Conservation (phyloP, 78 protist genomes). For the Mantamonas sphyraenae region DNA sequence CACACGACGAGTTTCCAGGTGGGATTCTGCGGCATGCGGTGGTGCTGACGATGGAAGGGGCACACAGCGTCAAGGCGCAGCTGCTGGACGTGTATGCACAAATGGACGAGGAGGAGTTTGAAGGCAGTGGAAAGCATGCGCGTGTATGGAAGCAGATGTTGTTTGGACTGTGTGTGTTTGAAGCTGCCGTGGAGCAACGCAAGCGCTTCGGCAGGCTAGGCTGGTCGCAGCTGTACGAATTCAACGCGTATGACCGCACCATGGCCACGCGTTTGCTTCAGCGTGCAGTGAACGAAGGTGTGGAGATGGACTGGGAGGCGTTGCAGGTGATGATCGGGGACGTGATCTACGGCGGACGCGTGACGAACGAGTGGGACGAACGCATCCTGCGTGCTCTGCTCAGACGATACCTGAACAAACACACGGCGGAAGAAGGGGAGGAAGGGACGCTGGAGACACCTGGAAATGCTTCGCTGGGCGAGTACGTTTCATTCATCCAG, state of each 20-base stretch:
- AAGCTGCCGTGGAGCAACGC: slow-evolving; percentile 57
- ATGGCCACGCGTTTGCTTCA: slow-evolving; percentile 21
- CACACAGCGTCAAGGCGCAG: slow-evolving; percentile 61
- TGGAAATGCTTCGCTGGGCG: no score
- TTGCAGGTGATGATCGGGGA: not conserved
- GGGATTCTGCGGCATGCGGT: slow-evolving; percentile 67
- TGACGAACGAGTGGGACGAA: slow-evolving; percentile 38
- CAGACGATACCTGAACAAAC: slow-evolving; percentile 22
- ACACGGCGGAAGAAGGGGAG: no score
- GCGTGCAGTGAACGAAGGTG: slow-evolving; percentile 5
- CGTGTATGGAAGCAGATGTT: slow-evolving; percentile 26
- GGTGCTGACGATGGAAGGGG: slow-evolving; percentile 78
- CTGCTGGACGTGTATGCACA: slow-evolving; percentile 28
- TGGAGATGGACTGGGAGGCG: not conserved
- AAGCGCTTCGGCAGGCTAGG: slow-evolving; percentile 58
- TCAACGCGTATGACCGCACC: slow-evolving; percentile 44
- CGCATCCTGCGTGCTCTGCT: slow-evolving; percentile 18
- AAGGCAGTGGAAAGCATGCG: not conserved
- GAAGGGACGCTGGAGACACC: no score
- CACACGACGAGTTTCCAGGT: slow-evolving; percentile 64
- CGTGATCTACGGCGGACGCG: slow-evolving; percentile 53
- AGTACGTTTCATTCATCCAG: no score
- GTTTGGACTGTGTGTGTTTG: slow-evolving; percentile 59
- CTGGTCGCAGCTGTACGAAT: slow-evolving; percentile 65
- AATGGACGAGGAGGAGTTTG: not conserved